These are phyloP conservation scores for Apium graveolens DNA, from an alignment of 129 eudicot genomes.

Conservation along the genomic window DNA sequence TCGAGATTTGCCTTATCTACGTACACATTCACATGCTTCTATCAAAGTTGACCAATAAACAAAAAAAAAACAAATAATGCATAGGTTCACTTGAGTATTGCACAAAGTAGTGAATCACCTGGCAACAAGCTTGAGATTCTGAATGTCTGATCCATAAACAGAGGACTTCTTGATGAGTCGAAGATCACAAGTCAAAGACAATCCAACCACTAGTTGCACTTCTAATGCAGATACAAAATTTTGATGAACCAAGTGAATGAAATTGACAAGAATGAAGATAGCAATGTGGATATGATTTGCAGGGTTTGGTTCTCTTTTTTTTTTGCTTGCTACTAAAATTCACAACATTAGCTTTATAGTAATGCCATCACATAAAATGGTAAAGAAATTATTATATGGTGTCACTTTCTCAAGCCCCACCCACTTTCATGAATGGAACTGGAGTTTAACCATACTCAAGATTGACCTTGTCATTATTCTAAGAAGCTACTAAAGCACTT, in stretches of 20 bases:
- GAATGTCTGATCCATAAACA: constrained; percentile 54
- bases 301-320: neutral
- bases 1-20: neutral
- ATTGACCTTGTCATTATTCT: neutral
- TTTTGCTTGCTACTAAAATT: neutral
- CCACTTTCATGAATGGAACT: neutral
- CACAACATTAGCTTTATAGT: neutral
- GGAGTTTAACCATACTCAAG: neutral
- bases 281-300: neutral
- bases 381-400: neutral
- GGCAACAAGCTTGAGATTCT: constrained; percentile 48
- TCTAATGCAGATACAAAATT: neutral
- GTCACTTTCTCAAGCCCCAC: neutral
- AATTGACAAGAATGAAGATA: neutral
- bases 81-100: neutral
- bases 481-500: neutral
- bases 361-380: neutral
- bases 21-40: neutral
- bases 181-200: constrained; percentile 40
- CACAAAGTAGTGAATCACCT: constrained; percentile 23
- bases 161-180: constrained; percentile 40
- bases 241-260: neutral
- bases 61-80: neutral
- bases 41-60: neutral
- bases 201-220: constrained; percentile 21